Conservation (phyloP, 345 rosid species). For the Excoecaria agallocha region DNA sequence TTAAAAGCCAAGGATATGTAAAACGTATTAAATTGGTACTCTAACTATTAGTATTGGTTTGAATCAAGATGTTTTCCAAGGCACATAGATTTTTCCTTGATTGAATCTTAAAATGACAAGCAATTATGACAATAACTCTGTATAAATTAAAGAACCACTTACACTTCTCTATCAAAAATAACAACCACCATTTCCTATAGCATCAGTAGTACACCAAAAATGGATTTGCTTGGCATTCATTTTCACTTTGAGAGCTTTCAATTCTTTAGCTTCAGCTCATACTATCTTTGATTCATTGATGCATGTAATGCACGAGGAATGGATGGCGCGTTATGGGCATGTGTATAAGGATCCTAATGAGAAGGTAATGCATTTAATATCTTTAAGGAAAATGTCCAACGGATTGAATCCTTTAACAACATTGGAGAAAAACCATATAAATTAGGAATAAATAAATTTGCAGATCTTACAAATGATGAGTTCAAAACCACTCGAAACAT, state of each 20-base stretch:
- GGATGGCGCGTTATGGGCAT: slow-evolving; percentile 11
- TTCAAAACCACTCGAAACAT: slow-evolving; percentile 17
- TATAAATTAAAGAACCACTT: too few relatives aligned
- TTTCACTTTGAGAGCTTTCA: slow-evolving; percentile 12
- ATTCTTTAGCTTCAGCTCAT: slow-evolving; percentile 12
- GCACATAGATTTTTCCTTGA: too few relatives aligned
- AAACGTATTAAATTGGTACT: too few relatives aligned
- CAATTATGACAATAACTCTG: too few relatives aligned
- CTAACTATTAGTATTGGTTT: too few relatives aligned
- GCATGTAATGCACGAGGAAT: neutral
- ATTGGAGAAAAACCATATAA: slow-evolving; percentile 2
- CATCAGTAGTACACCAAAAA: neutral
- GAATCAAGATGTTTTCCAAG: too few relatives aligned
- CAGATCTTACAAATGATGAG: slow-evolving; percentile 24
- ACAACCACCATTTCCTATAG: slow-evolving; percentile 5
- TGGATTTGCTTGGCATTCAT: neutral
- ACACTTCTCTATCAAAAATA: too few relatives aligned
- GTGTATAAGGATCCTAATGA: slow-evolving; percentile 16
- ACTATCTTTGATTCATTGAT: neutral
- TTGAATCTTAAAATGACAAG: too few relatives aligned
- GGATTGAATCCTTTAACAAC: slow-evolving; percentile 8
- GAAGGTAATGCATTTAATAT: slow-evolving; percentile 8
- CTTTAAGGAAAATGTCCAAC: slow-evolving; percentile 11
- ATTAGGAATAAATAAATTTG: slow-evolving; percentile 11
- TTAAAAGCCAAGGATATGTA: too few relatives aligned